A percentile compares a stretch with the other conserved stretches of the same genome.
phyloP scores from a whole-genome alignment of 2,329 filamentous ascomycete species.

The Neonectria ditissima region DNA sequence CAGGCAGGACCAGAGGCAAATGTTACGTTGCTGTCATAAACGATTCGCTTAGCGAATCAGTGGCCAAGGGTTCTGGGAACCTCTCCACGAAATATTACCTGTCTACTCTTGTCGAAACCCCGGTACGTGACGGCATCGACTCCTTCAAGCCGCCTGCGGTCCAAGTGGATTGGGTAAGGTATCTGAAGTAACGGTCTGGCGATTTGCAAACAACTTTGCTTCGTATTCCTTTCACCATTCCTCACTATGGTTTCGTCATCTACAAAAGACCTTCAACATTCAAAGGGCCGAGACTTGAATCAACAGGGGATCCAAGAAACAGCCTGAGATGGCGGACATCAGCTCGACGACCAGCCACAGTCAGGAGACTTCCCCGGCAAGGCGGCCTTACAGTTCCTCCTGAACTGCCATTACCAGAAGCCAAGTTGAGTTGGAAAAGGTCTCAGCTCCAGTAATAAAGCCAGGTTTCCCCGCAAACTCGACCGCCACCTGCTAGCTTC shows the following conservation, averaged over 20 bases:
- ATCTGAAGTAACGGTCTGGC: slow-evolving; percentile 1
- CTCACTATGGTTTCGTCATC: slow-evolving; percentile 19
- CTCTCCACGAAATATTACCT: slow-evolving; percentile 21
- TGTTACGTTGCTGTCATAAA: slow-evolving; percentile 30
- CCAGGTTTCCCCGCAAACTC: slow-evolving; percentile 46
- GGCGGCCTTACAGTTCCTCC: background rate
- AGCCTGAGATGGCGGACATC: slow-evolving; percentile 5
- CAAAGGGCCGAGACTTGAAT: background rate
- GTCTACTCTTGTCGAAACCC: slow-evolving; percentile 6
- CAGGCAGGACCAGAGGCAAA: slow-evolving; percentile 14
- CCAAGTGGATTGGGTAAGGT: slow-evolving; percentile 7
- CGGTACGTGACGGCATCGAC: slow-evolving; percentile 4
- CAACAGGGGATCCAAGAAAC: slow-evolving; percentile 2
- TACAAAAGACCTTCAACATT: background rate
- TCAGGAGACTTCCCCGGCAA: background rate
- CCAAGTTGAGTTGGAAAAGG: slow-evolving; percentile 16
- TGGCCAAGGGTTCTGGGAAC: slow-evolving; percentile 1
- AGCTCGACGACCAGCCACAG: background rate
- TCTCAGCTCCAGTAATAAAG: slow-evolving; percentile 35
- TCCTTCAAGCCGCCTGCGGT: slow-evolving; percentile 6
- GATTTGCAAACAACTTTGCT: slow-evolving; percentile 12
- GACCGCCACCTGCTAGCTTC: slow-evolving; percentile 22
- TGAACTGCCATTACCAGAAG: background rate
- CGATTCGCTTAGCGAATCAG: slow-evolving; percentile 23
- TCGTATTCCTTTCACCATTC: slow-evolving; percentile 22